Evolutionary conservation across 164 flowering plant species (phyloP), one percentile per base, ranked within the genome.

Genomic region (Akebia trifoliata): DNA sequence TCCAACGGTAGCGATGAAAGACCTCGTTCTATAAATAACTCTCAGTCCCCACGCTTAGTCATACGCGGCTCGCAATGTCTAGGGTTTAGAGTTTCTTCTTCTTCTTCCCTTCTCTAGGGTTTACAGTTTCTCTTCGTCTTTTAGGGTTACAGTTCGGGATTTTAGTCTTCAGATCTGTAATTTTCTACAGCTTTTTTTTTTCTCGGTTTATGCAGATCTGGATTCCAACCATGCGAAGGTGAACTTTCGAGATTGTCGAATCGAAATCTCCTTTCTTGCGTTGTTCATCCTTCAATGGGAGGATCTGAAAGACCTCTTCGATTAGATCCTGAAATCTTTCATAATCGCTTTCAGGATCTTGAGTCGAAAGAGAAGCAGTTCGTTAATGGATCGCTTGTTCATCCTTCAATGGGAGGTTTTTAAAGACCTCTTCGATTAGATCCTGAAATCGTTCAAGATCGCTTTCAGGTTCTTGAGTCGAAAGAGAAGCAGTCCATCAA

Each of bases 241-340:
- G 49, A 68, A 68, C 12, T 79, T 74, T 49, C 73, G 76, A 31
- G 70, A 72, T 14, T 69, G 77, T 36, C 71, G 64, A 43, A 15
- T 77, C 7, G 73, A 72, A 34, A 68, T 82, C 10, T 62, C 76
- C 24, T 62, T 67, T 18, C 72, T 74, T 51, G 69, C 81, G n/a
- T 73, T 77, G 29, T 73, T 74, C 71, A 43, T 69, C 44, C 65
- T 86, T 72, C 55, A 74, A 35, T 84, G 94, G 90, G 32, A 77
- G 57, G 86, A 82, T 51, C 45, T 84, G 54, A 85, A 86, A 21
- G 58, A 78, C n/a, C 78, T 84, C 74, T 78, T 84, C 63, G 29
- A 82, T 62, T 57, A 79, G 49, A 34, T 80, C 62, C 76, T 81
- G 47, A 48, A 42, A 22, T 58, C 64, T n/a, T 53, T 69, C 38